Evolutionary conservation across 306 rosid genomes (phyloP), one percentile per base, ranked within the genome.

Genomic region (Casuarina glauca): DNA sequence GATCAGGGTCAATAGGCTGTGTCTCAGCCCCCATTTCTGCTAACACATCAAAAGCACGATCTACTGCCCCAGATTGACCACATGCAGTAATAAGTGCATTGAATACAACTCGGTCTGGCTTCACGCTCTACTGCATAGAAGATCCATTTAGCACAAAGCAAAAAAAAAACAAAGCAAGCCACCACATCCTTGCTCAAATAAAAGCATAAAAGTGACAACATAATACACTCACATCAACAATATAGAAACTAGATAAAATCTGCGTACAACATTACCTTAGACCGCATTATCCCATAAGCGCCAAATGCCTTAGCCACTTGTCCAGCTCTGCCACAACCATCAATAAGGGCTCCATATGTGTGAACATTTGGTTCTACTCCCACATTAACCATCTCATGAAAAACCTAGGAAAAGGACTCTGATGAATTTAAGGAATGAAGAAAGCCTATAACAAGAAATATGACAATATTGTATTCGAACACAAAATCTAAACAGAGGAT

Each of bases 21-120:
- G 46, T 57, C 82, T 92, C 98, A 71, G 89, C 86, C 66, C 85
- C 86, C 98, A 95, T 92, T 87, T 95, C 98, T 76, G 90, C 93
- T 79, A 95, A 77, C 58, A 95, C 97, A 77, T 92, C 98, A 84
- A 95, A 95, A 78, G 97, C 98, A 78, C 98, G 98, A 84, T 93
- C 91, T 80, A 92, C 95, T 51, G 98, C 96, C 85, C 98, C 97
- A 74, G 98, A 87, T 78, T 93, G 89, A 61, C 96, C 97, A 82
- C 98, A 95, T 62, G 98, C 98, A 78, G 97, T 87, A 72, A 95
- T 95, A 81, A 95, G 97, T 43, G 98, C 97, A 89, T 95, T 95
- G 97, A 91, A 95, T 87, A 95, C 93, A 88, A 93, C 97, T 69
- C 98, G 94, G 81, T 95, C 98, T 87, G 98, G 96, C 97, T 95